Evolutionary conservation across 75 land plant genomes (phyloP).

Genomic region (Ceratopteris richardii): DNA sequence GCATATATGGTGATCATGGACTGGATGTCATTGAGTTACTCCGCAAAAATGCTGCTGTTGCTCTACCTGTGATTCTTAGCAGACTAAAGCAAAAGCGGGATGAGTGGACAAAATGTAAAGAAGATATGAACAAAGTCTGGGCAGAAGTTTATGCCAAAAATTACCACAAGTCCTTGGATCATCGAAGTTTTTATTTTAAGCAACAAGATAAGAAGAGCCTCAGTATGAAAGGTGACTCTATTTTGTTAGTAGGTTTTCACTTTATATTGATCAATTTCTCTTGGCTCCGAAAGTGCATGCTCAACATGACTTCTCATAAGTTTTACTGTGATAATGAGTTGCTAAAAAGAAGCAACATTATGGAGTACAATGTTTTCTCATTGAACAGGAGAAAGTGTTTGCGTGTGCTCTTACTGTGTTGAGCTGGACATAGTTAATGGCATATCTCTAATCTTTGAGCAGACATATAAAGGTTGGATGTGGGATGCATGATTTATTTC

Average conservation of each 20-base stretch:
- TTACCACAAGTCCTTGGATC: slow-evolving; percentile 18
- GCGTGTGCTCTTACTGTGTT: no score
- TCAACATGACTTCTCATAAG: no score
- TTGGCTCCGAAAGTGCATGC: no score
- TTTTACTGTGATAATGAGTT: no score
- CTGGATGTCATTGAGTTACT: slow-evolving; percentile 9
- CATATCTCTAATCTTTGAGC: no score
- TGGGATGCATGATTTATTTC: no score
- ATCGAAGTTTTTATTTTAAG: slow-evolving; percentile 16
- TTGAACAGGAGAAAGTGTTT: no score
- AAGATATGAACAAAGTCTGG: slow-evolving; percentile 23
- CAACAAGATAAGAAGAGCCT: slow-evolving; percentile 16
- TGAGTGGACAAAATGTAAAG: slow-evolving; percentile 18
- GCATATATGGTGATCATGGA: slow-evolving; percentile 25
- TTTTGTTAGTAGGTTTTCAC: not conserved
- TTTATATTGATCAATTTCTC: not conserved
- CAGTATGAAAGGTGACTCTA: slow-evolving; percentile 13
- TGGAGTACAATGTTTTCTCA: no score
- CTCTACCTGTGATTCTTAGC: slow-evolving; percentile 10
- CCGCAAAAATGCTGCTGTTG: slow-evolving; percentile 10
- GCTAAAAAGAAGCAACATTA: no score
- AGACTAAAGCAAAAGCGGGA: slow-evolving; percentile 18
- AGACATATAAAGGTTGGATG: no score
- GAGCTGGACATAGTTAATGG: no score
- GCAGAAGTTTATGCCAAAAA: slow-evolving; percentile 21